These are phyloP conservation scores for Clausena lansium DNA, from an alignment of 345 rosid genomes.

Conservation along the genomic window DNA sequence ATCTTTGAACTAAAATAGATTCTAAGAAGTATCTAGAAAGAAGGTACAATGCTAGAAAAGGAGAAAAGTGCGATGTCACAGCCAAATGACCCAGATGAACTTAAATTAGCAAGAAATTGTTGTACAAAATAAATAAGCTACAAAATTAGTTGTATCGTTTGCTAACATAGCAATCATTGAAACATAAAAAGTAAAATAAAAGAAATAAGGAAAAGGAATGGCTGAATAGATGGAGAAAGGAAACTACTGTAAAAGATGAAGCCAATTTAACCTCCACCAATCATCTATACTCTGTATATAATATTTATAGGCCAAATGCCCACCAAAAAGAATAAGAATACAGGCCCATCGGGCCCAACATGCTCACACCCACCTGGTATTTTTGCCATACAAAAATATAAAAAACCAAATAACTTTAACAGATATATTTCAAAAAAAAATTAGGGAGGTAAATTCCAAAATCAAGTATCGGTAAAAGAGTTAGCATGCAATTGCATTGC, in stretches of 20 bases:
- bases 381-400: not conserved
- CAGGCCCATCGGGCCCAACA: not conserved
- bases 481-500: not conserved
- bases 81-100: not conserved
- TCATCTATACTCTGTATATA: not conserved
- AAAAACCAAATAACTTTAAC: not conserved
- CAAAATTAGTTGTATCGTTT: not conserved
- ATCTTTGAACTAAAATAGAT: not conserved
- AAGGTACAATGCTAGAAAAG: not conserved
- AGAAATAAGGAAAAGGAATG: not conserved
- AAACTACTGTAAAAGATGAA: not conserved
- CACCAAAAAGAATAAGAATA: not conserved
- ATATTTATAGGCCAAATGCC: not conserved
- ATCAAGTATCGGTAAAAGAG: not conserved
- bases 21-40: not conserved
- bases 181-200: not conserved
- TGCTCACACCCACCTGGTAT: not conserved
- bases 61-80: not conserved
- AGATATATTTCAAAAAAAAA: not conserved
- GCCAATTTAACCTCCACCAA: not conserved
- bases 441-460: not conserved
- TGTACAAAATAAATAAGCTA: not conserved
- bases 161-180: not conserved
- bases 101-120: not conserved
- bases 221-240: not conserved